Percentiles rank a stretch among this genome's conserved stretches.
Evolutionary conservation across 495 filamentous ascomycete species (phyloP).

Genomic region (Hypoxylon fuscum): DNA sequence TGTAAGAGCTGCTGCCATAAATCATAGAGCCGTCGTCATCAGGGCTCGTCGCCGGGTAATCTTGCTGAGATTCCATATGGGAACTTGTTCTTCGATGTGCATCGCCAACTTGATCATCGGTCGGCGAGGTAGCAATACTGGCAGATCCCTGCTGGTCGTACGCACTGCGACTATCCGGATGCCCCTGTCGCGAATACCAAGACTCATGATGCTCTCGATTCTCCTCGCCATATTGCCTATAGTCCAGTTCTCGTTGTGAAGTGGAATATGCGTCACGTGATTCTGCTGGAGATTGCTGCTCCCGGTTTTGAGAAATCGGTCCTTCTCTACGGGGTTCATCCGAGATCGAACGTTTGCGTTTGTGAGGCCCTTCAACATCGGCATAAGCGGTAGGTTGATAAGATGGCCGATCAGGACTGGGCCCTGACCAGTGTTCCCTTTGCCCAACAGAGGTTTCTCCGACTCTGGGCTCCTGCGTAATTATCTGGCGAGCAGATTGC

Average conservation of each 20-base stretch:
- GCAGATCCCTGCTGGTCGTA: slow-evolving; percentile 57
- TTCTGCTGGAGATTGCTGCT: slow-evolving; percentile 48
- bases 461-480: slow-evolving; percentile 45
- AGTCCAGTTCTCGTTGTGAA: slow-evolving; percentile 52
- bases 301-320: slow-evolving; percentile 27
- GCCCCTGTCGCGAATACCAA: slow-evolving; percentile 55
- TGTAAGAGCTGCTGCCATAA: slow-evolving; percentile 54
- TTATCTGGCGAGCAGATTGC: slow-evolving; percentile 30
- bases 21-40: slow-evolving; percentile 55
- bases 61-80: slow-evolving; percentile 49
- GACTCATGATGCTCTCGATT: slow-evolving; percentile 51
- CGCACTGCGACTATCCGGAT: slow-evolving; percentile 52
- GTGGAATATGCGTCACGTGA: slow-evolving; percentile 53
- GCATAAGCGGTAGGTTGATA: slow-evolving; percentile 49
- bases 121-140: slow-evolving; percentile 48
- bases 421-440: slow-evolving; percentile 44
- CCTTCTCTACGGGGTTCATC: slow-evolving; percentile 51
- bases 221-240: slow-evolving; percentile 52
- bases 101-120: slow-evolving; percentile 58
- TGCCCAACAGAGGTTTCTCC: slow-evolving; percentile 43
- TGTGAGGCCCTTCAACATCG: slow-evolving; percentile 56
- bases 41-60: slow-evolving; percentile 59
- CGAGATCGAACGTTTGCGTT: slow-evolving; percentile 63
- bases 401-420: slow-evolving; percentile 49
- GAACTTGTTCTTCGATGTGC: slow-evolving; percentile 49